These are phyloP conservation scores for Umbelopsis isabellina DNA, from an alignment of 192 early-diverging fungal genomes.

Conservation along the genomic window DNA sequence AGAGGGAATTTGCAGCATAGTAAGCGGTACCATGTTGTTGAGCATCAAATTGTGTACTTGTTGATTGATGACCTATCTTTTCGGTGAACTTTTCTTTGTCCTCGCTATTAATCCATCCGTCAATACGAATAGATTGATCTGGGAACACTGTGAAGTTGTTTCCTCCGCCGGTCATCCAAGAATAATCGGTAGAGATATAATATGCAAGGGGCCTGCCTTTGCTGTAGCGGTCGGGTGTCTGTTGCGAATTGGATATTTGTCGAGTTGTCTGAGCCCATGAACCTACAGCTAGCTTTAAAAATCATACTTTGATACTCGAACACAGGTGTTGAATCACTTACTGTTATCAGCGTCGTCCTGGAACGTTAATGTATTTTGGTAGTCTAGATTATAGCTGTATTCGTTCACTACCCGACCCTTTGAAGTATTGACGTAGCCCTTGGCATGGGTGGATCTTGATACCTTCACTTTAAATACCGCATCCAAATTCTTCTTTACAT, in stretches of 20 bases:
- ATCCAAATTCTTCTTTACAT: slow-evolving; percentile 21
- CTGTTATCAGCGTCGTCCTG: slow-evolving; percentile 15
- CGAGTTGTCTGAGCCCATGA: slow-evolving; percentile 15
- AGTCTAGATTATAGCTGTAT: neutral
- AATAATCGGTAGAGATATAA: neutral
- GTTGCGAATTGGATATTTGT: neutral
- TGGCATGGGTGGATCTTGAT: neutral
- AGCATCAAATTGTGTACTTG: neutral
- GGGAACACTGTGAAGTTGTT: slow-evolving; percentile 7
- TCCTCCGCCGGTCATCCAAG: slow-evolving; percentile 18
- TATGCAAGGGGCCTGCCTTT: neutral
- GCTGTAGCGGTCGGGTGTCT: neutral
- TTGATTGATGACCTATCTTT: neutral
- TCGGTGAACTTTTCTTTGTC: neutral
- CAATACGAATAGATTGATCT: slow-evolving; percentile 23
- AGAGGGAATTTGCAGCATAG: slow-evolving; percentile 2
- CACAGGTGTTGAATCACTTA: neutral
- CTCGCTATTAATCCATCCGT: neutral
- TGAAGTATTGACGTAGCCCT: slow-evolving; percentile 29
- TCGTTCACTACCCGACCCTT: slow-evolving; percentile 1
- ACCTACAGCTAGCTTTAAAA: neutral
- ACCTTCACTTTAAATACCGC: slow-evolving; percentile 11
- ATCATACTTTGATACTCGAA: too few species aligned
- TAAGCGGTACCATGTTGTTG: slow-evolving; percentile 21
- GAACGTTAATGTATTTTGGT: slow-evolving; percentile 9